These are phyloP conservation scores for Anethum foeniculum DNA, from an alignment of 140 eudicot species.

Conservation along the genomic window DNA sequence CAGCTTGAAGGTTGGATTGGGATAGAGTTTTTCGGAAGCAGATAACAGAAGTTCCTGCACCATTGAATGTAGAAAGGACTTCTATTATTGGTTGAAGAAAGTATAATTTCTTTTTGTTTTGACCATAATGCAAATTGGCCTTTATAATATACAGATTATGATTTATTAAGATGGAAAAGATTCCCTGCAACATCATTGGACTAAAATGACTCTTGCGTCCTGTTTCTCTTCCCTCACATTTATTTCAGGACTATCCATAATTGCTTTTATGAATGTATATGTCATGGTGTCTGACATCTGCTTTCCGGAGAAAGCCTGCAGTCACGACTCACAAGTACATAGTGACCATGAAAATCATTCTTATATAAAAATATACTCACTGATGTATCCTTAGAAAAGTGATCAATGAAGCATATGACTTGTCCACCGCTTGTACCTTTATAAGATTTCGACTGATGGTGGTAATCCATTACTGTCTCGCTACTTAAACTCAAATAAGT, in stretches of 20 bases:
- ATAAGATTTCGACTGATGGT: constrained; percentile 36
- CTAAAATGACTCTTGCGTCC: constrained; percentile 39
- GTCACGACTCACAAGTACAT: constrained; percentile 32
- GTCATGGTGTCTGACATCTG: constrained; percentile 52
- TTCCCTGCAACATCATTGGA: constrained; percentile 23
- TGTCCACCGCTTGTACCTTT: too few relatives aligned
- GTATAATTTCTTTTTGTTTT: too few relatives aligned
- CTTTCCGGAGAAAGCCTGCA: constrained; percentile 58
- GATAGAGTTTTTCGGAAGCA: constrained; percentile 34
- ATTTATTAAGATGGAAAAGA: too few relatives aligned
- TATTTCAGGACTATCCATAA: constrained; percentile 22
- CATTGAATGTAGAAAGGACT: not conserved
- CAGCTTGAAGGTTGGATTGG: constrained; percentile 33
- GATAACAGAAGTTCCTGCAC: constrained; percentile 58
- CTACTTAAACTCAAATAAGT: constrained; percentile 23
- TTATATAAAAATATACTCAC: too few relatives aligned
- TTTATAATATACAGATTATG: too few relatives aligned
- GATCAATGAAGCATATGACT: too few relatives aligned
- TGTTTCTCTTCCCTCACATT: constrained; percentile 23
- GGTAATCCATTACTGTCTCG: constrained; percentile 29
- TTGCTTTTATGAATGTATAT: constrained; percentile 43
- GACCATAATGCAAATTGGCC: too few relatives aligned
- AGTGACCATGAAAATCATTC: too few relatives aligned
- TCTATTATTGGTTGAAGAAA: not conserved
- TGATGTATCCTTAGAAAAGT: too few relatives aligned